These are phyloP conservation scores for Torulaspora franciscae DNA, from an alignment of 805 yeast genomes.

Conservation along the genomic window DNA sequence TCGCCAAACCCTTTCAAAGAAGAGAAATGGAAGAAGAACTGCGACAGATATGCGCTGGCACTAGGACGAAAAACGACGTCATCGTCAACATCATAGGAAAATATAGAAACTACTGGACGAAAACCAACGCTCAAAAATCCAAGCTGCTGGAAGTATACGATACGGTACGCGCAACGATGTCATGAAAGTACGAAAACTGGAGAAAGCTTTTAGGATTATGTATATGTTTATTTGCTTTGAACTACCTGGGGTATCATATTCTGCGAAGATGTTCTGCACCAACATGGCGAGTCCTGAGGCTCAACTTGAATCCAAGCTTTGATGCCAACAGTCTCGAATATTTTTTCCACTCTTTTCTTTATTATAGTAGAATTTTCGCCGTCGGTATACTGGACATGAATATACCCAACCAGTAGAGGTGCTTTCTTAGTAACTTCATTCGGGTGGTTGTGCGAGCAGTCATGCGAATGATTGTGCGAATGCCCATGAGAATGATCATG, in stretches of 20 bases:
- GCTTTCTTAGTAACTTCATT: constrained; percentile 22
- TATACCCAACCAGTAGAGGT: constrained; percentile 60
- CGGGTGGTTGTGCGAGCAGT: constrained; percentile 1
- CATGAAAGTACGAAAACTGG: constrained; percentile 3
- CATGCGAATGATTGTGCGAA: constrained; percentile 21
- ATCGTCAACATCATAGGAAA: constrained; percentile 48
- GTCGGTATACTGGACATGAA: constrained; percentile 67
- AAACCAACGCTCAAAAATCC: constrained; percentile 28
- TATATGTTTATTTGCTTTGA: constrained; percentile 7
- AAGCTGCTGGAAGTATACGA: constrained; percentile 31
- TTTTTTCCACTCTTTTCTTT: constrained; percentile 53
- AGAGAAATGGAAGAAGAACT: constrained; percentile 67
- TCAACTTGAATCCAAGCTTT: constrained; percentile 65
- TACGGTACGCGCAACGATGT: constrained; percentile 22
- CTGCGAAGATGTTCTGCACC: constrained; percentile 49
- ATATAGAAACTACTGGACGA: constrained; percentile 48
- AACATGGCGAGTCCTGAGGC: constrained; percentile 55
- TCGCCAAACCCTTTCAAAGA: constrained; percentile 86
- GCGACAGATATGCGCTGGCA: constrained; percentile 64
- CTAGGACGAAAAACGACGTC: constrained; percentile 48
- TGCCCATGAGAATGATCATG: constrained; percentile 40
- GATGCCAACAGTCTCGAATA: constrained; percentile 47
- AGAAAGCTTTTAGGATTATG: neutral
- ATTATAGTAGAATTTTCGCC: constrained; percentile 63
- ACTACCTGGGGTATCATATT: constrained; percentile 10